A percentile compares a stretch with the other conserved stretches of the same genome.
Conservation (phyloP, 1,284 basidiomycete genomes). For the Ganoderma multipileum region DNA sequence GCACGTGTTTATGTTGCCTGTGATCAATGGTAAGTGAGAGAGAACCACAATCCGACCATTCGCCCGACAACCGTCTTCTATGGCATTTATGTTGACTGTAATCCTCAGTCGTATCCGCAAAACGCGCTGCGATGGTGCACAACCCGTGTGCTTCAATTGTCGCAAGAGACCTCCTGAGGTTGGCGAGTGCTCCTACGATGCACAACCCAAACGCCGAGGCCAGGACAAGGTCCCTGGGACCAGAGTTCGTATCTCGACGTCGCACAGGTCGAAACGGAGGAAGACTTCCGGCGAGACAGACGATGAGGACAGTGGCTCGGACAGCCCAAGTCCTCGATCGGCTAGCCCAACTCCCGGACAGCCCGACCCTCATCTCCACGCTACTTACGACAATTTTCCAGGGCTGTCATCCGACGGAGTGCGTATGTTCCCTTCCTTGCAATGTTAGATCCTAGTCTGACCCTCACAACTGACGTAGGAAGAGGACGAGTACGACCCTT, state of each 20-base stretch:
- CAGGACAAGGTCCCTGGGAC: constrained; percentile 78
- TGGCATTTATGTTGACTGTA: background rate
- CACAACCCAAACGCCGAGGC: constrained; percentile 73
- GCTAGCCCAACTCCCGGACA: background rate
- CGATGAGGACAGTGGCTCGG: constrained; percentile 11
- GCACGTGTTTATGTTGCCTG: constrained; percentile 80
- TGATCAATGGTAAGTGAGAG: constrained; percentile 63
- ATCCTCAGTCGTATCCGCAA: constrained; percentile 68
- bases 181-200: constrained; percentile 55
- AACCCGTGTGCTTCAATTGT: constrained; percentile 76
- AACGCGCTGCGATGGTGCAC: constrained; percentile 80
- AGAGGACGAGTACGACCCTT: constrained; percentile 27
- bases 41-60: background rate
- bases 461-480: background rate
- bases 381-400: constrained; percentile 12
- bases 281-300: background rate
- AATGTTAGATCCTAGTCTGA: background rate
- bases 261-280: constrained; percentile 12
- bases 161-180: constrained; percentile 48
- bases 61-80: background rate
- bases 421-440: background rate
- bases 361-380: constrained; percentile 1
- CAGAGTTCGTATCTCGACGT: constrained; percentile 52
- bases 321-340: constrained; percentile 1
- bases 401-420: constrained; percentile 17